Evolutionary conservation across 129 eudicot species (phyloP), one percentile per base, ranked within the genome.

Genomic region (Flaveria ramosissima): DNA sequence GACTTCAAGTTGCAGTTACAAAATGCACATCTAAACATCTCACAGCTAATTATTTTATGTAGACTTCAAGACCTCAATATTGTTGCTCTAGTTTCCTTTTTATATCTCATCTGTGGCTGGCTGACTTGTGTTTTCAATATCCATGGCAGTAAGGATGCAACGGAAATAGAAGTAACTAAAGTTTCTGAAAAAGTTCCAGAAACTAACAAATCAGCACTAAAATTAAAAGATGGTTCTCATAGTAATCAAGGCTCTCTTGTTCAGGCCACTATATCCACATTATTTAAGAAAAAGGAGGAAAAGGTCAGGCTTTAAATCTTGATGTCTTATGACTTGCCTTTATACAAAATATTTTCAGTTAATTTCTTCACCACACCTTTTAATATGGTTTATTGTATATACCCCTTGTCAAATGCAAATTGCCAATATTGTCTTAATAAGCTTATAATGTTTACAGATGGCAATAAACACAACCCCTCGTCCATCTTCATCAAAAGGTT

Each of bases 251-350:
- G 81, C 51, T 59, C 92, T 77, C 90, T 94, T 79, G 93, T 89
- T 80, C 98, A 94, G 72, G 78, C 97, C 42, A 91, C 98, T 52
- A 81, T 94, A 77, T 89, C 98, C 20, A 82, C 97, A 30, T 79
- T 94, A 77, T 94, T 94, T 65, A 91, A 91, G 89, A 94, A 91
- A 83, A 88, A 80, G 48, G 96, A 85, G 85, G 88, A 89, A 68
- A 89, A 89, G 90, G 97, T 89, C 60, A 71, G 82, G 14, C 20
- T 64, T 50, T 80, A 27, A 61, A 70, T 64, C 71, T 60, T 63
- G 59, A 79, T 9, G n/a, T 69, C 46, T 53, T 60, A 73, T 56
- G 3, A 39, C 21, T 73, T 68, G 11, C 16, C n/a, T 64, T 65
- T 1, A 20, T 21, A 4, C 21, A 68, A 32, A 32, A 63, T n/a